Percentiles rank a stretch among this genome's conserved stretches.
These are phyloP conservation scores for Emydomyces testavorans DNA, from an alignment of 2,329 filamentous ascomycete genomes.

Conservation along the genomic window DNA sequence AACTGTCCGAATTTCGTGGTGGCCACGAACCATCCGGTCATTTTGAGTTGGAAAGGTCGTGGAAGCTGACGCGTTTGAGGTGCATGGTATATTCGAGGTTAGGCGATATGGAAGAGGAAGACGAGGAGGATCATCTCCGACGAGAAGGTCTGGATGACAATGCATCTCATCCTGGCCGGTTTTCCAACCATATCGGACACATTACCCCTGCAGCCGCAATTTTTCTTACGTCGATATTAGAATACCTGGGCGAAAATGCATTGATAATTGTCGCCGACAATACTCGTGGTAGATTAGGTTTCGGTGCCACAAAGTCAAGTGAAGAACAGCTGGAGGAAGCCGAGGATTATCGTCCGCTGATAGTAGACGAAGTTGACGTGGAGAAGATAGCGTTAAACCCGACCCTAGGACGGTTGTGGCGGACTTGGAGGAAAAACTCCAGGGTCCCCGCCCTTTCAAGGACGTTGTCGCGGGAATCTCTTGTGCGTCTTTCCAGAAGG, in stretches of 20 bases:
- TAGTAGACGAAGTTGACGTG: conserved; percentile 86
- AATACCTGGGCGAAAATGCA: conserved; percentile 86
- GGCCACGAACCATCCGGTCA: conserved; percentile 43
- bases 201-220: conserved; percentile 89
- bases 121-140: conserved; percentile 80
- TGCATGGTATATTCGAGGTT: conserved; percentile 98
- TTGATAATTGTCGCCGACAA: conserved; percentile 79
- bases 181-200: conserved; percentile 46
- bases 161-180: conserved; percentile 42
- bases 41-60: conserved; percentile 86
- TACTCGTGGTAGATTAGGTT: conserved; percentile 45
- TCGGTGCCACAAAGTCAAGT: conserved; percentile 38
- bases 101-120: conserved; percentile 94
- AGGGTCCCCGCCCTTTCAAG: conserved; percentile 29
- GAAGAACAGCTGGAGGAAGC: conserved; percentile 27
- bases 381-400: conserved; percentile 85
- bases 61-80: conserved; percentile 82
- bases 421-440: conserved; percentile 78
- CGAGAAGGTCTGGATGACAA: conserved; percentile 57
- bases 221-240: conserved; percentile 86
- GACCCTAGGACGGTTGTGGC: conserved; percentile 79
- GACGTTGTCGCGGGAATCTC: conserved; percentile 34
- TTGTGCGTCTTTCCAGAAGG: conserved; percentile 20
- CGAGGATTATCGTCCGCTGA: conserved; percentile 45
- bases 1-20: conserved; percentile 44